These are phyloP conservation scores for Alternaria angustiovoidea DNA, from an alignment of 2,329 filamentous ascomycete genomes.

Conservation along the genomic window DNA sequence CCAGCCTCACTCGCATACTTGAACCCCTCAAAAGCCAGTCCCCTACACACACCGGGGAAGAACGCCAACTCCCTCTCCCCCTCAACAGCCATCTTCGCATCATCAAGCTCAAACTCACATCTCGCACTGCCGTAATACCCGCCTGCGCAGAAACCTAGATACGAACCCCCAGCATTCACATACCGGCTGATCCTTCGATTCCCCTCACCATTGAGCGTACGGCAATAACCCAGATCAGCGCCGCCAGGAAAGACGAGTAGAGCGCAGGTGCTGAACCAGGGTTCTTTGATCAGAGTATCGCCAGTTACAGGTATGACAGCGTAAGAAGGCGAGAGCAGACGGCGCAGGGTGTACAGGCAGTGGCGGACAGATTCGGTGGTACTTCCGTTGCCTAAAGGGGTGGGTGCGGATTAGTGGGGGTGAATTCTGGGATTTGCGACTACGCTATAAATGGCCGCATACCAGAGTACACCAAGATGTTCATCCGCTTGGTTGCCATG, in stretches of 20 bases:
- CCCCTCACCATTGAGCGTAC: conserved; percentile 83
- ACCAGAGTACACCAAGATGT: conserved; percentile 94
- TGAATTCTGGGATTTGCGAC: background rate
- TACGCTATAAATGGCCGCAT: conserved; percentile 29
- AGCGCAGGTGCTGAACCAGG: conserved; percentile 86
- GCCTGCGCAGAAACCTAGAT: conserved; percentile 92
- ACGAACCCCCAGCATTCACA: conserved; percentile 83
- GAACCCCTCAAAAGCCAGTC: conserved; percentile 88
- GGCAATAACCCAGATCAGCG: conserved; percentile 91
- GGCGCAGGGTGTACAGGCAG: conserved; percentile 84
- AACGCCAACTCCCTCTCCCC: conserved; percentile 86
- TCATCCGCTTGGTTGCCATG: conserved; percentile 77
- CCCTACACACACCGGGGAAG: conserved; percentile 85
- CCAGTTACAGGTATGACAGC: conserved; percentile 87
- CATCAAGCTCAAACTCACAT: conserved; percentile 93
- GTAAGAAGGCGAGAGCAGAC: conserved; percentile 87
- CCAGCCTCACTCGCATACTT: conserved; percentile 88
- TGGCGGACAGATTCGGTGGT: conserved; percentile 90
- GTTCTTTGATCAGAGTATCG: conserved; percentile 83
- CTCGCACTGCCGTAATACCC: conserved; percentile 84
- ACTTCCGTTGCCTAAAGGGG: conserved; percentile 74
- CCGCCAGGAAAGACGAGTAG: conserved; percentile 92
- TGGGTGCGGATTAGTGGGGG: background rate
- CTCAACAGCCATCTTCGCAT: conserved; percentile 81
- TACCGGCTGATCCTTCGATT: conserved; percentile 86